Conservation (phyloP, 2,329 filamentous ascomycete genomes). For the Rhinocladiella similis region DNA sequence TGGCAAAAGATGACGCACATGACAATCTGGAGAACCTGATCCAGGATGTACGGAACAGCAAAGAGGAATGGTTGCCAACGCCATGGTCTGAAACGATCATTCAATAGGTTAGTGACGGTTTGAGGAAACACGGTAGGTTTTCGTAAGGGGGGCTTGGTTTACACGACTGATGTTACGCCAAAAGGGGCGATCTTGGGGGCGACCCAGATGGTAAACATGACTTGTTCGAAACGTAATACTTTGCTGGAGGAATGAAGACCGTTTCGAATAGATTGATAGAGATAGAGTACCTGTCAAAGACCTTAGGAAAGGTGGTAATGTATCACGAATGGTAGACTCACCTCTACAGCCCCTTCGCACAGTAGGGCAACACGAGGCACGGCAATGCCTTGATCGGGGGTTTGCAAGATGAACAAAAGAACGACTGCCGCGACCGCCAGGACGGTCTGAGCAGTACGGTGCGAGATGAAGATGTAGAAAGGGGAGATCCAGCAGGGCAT, state of each 20-base stretch:
- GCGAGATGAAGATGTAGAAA: conserved; percentile 1
- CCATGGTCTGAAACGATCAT: not conserved
- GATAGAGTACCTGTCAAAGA: not conserved
- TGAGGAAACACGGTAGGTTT: no score
- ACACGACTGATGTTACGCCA: not conserved
- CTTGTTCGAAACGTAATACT: not conserved
- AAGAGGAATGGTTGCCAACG: not conserved
- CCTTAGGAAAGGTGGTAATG: not conserved
- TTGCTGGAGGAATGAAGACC: not conserved
- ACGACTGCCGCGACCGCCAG: not conserved
- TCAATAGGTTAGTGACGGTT: not conserved
- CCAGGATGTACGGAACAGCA: not conserved
- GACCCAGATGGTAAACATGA: not conserved
- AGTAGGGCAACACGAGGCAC: not conserved
- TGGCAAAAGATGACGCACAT: not conserved
- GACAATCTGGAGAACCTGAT: not conserved
- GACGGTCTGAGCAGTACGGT: not conserved
- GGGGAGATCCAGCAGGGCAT: conserved; percentile 1
- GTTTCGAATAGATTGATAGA: not conserved
- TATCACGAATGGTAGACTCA: not conserved
- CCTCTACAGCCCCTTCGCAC: not conserved
- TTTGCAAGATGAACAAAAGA: not conserved
- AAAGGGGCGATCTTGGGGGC: not conserved
- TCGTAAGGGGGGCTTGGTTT: not conserved
- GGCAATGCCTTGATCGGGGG: not conserved